Conservation (phyloP, 2,329 filamentous ascomycete species). For the Curvularia hawaiiensis region DNA sequence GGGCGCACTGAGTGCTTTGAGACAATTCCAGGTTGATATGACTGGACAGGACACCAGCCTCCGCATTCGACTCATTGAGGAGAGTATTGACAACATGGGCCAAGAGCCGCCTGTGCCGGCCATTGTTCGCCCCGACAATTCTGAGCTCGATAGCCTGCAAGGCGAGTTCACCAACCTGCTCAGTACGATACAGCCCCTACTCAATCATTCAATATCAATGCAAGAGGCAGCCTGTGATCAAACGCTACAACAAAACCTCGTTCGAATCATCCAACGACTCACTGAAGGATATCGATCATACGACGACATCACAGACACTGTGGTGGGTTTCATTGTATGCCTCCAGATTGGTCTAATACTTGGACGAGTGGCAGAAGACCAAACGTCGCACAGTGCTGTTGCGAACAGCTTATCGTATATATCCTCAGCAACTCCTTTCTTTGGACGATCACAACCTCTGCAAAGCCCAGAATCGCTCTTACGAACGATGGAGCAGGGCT, state of each 20-base stretch:
- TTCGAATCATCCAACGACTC: constrained; percentile 72
- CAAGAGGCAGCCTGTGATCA: constrained; percentile 37
- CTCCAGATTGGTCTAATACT: constrained; percentile 77
- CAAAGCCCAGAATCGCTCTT: constrained; percentile 26
- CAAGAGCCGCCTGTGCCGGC: constrained; percentile 67
- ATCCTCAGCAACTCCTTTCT: constrained; percentile 39
- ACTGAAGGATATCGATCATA: constrained; percentile 75
- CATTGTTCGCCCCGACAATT: constrained; percentile 73
- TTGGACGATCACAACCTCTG: constrained; percentile 28
- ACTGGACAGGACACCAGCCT: constrained; percentile 72
- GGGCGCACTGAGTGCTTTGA: constrained; percentile 64
- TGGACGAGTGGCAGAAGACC: constrained; percentile 28
- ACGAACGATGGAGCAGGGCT: constrained; percentile 23
- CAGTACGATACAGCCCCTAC: constrained; percentile 39
- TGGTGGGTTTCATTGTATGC: constrained; percentile 79
- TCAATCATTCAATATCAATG: constrained; percentile 28
- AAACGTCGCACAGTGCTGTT: constrained; percentile 17
- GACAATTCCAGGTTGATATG: constrained; percentile 68
- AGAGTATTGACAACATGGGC: constrained; percentile 68
- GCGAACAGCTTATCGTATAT: constrained; percentile 34
- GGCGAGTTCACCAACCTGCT: constrained; percentile 82
- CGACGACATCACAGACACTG: constrained; percentile 80
- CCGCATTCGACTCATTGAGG: constrained; percentile 66
- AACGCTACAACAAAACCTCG: constrained; percentile 61
- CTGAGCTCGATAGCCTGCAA: constrained; percentile 74